These are phyloP conservation scores for Candida hungchunana DNA, from an alignment of 805 yeast species.

Conservation along the genomic window DNA sequence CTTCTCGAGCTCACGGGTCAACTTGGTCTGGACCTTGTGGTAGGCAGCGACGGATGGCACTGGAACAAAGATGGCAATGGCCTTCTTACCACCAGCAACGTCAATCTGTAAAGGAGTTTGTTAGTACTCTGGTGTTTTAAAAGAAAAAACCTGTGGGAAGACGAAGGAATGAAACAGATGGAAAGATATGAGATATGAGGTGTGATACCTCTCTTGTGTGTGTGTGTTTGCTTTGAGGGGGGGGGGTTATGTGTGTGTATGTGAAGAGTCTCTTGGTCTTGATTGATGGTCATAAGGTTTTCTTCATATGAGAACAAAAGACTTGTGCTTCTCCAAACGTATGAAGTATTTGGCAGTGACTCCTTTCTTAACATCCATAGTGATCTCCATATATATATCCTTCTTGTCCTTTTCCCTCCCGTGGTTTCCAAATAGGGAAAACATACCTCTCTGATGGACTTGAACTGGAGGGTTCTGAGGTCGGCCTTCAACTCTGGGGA, in stretches of 20 bases:
- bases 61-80: constrained; percentile 97
- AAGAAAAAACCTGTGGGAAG: too few relatives aligned
- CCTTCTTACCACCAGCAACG: constrained; percentile 97
- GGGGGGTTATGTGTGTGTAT: neutral
- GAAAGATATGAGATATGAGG: neutral
- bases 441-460: constrained; percentile 87
- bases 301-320: too few relatives aligned
- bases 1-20: constrained; percentile 99
- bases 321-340: too few relatives aligned
- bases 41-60: constrained; percentile 87
- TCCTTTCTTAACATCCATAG: too few relatives aligned
- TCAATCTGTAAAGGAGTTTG: constrained; percentile 50
- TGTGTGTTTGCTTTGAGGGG: neutral
- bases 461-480: constrained; percentile 97
- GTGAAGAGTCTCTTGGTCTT: too few relatives aligned
- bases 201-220: neutral
- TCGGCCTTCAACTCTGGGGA: constrained; percentile 97
- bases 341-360: too few relatives aligned
- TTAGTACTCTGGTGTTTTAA: constrained; percentile 19
- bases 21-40: constrained; percentile 96
- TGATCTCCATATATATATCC: neutral
- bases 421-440: too few relatives aligned
- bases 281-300: too few relatives aligned
- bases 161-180: too few relatives aligned
- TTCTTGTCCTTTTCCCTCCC: neutral